Percentiles rank a stretch among this genome's conserved stretches.
Evolutionary conservation across 176 grass and related monocot species (phyloP).

Genomic region (Tillandsia fasciculata): DNA sequence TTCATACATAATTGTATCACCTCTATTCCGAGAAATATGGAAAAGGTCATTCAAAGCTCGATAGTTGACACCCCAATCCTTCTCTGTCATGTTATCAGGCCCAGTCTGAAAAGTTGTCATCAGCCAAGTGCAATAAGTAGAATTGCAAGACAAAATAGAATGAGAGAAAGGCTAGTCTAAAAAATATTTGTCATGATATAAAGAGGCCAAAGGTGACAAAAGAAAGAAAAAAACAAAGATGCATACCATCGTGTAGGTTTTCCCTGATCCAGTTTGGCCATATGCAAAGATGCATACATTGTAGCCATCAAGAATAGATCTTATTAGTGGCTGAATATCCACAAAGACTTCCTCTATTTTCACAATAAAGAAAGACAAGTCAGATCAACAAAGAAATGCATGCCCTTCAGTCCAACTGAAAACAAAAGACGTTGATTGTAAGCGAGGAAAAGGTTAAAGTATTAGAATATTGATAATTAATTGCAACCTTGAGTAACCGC

Average conservation of each 20-base stretch:
- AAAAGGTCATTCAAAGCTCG: slow-evolving; percentile 84
- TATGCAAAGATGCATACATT: slow-evolving; percentile 98
- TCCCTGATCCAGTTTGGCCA: slow-evolving; percentile 96
- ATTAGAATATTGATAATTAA: neutral
- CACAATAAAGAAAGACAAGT: neutral
- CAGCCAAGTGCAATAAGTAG: slow-evolving; percentile 16
- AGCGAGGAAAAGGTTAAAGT: neutral
- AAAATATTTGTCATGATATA: neutral
- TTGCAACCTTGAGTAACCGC: slow-evolving; percentile 59
- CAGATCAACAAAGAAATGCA: neutral
- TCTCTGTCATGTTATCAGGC: slow-evolving; percentile 51
- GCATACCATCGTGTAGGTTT: slow-evolving; percentile 95
- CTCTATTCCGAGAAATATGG: slow-evolving; percentile 48
- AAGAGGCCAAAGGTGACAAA: neutral
- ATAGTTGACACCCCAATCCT: slow-evolving; percentile 85
- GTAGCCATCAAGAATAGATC: slow-evolving; percentile 89
- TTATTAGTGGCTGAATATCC: slow-evolving; percentile 73
- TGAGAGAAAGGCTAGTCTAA: neutral
- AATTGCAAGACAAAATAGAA: neutral
- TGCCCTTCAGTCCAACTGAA: neutral
- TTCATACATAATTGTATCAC: slow-evolving; percentile 56
- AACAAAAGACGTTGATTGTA: neutral
- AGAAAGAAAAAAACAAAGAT: slow-evolving; percentile 1
- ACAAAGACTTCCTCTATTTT: slow-evolving; percentile 64
- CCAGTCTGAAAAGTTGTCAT: slow-evolving; percentile 41